phyloP scores from a whole-genome alignment of 2,329 filamentous ascomycete genomes.

The Neoascochyta sp. region DNA sequence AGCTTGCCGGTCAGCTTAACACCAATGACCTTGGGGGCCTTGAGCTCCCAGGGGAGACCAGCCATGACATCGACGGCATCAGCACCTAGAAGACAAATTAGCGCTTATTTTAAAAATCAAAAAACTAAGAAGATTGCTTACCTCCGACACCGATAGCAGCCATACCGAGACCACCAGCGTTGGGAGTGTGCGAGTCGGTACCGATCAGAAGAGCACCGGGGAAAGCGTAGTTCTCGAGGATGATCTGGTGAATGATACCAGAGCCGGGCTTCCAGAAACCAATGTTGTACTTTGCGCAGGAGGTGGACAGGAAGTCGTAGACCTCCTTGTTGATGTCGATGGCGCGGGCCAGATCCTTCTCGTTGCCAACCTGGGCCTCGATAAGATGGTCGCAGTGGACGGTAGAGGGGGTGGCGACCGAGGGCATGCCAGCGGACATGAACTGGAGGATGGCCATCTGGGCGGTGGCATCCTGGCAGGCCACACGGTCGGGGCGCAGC shows the following conservation, averaged over 20 bases:
- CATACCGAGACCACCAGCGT: constrained; percentile 94
- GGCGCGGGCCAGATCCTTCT: constrained; percentile 88
- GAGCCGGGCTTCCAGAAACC: constrained; percentile 99
- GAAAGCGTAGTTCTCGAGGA: constrained; percentile 99
- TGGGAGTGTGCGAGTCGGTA: constrained; percentile 96
- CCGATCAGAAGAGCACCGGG: constrained; percentile 96
- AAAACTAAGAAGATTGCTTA: too few relatives aligned
- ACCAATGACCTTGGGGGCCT: constrained; percentile 96
- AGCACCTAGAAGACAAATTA: constrained; percentile 57
- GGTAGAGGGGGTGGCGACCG: constrained; percentile 88
- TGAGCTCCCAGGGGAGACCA: constrained; percentile 94
- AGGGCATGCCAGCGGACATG: constrained; percentile 97
- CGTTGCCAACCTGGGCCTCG: constrained; percentile 89
- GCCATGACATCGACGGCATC: constrained; percentile 99
- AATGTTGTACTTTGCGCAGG: constrained; percentile 99
- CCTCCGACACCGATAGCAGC: constrained; percentile 89
- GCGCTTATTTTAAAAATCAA: too few relatives aligned
- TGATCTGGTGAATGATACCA: constrained; percentile 98
- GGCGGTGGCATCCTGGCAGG: constrained; percentile 98
- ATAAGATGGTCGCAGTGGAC: constrained; percentile 99
- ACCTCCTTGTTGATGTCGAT: constrained; percentile 97
- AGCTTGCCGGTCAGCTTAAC: constrained; percentile 88
- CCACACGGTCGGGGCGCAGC: constrained; percentile 93
- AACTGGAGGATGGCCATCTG: constrained; percentile 99
- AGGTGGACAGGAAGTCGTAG: constrained; percentile 91